phyloP scores from a whole-genome alignment of 176 grass and related monocot genomes.

The Triticum aestivum region DNA sequence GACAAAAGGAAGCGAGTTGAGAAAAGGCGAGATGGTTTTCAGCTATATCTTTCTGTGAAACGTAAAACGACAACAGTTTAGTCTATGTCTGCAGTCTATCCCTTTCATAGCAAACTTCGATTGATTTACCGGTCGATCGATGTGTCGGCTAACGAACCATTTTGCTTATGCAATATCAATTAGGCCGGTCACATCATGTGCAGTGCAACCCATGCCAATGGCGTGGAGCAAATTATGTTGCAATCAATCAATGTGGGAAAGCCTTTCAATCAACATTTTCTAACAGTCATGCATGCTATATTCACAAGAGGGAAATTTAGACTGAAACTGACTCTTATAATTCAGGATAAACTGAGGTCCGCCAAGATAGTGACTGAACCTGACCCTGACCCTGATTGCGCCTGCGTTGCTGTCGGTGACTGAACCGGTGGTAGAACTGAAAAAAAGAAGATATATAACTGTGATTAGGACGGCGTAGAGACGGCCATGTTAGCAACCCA shows the following conservation, averaged over 20 bases:
- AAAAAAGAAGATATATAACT: slow-evolving; percentile 22
- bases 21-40: slow-evolving; percentile 21
- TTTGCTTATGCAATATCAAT: slow-evolving; percentile 3
- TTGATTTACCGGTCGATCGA: neutral
- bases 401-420: slow-evolving; percentile 29
- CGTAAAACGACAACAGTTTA: neutral
- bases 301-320: neutral
- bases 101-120: slow-evolving; percentile 1
- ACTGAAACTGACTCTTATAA: slow-evolving; percentile 41
- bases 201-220: neutral
- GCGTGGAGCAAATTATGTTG: neutral
- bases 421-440: slow-evolving; percentile 38
- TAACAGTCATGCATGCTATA: slow-evolving; percentile 25
- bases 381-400: slow-evolving; percentile 21
- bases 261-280: neutral
- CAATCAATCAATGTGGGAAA: neutral
- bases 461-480: slow-evolving; percentile 32
- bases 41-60: neutral
- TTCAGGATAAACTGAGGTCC: slow-evolving; percentile 33
- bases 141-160: neutral
- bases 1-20: neutral
- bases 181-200: neutral
- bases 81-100: neutral
- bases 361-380: slow-evolving; percentile 27
- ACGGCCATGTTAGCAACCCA: slow-evolving; percentile 37